Evolutionary conservation across 2,329 filamentous ascomycete species (phyloP).

Genomic region (Drechslerella stenobrocha): DNA sequence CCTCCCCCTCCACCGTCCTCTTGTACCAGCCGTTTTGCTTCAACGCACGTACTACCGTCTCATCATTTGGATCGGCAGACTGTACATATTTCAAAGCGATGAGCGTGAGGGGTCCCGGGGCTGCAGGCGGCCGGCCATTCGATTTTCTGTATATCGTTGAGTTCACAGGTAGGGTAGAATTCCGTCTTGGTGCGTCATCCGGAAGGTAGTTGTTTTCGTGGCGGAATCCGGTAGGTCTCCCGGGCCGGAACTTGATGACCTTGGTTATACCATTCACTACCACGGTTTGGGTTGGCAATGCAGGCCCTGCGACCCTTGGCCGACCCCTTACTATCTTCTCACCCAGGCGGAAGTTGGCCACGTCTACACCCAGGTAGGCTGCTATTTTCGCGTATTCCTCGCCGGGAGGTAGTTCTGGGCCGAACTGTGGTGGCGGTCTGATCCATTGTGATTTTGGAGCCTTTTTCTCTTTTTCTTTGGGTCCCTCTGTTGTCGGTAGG

Average conservation of each 20-base stretch:
- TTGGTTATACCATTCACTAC: slow-evolving; percentile 11
- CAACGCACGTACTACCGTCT: not conserved
- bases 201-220: not conserved
- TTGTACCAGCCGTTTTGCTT: slow-evolving; percentile 2
- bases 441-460: too few relatives aligned
- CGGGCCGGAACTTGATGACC: slow-evolving; percentile 11
- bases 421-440: too few relatives aligned
- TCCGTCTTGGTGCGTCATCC: slow-evolving; percentile 7
- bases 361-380: not conserved
- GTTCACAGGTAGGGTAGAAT: not conserved
- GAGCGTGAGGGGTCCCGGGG: not conserved
- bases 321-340: not conserved
- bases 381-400: not conserved
- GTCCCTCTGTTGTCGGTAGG: not conserved
- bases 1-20: not conserved
- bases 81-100: not conserved
- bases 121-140: not conserved
- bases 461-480: slow-evolving; percentile 1
- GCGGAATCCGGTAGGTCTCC: not conserved
- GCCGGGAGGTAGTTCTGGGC: too few relatives aligned
- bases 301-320: slow-evolving; percentile 7
- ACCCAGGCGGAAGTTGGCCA: not conserved
- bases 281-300: slow-evolving; percentile 11
- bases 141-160: not conserved
- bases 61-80: too few relatives aligned